Percentiles rank a stretch among this genome's conserved stretches.
Evolutionary conservation across 257 asterid genomes (phyloP).

Genomic region (Voacanga thouarsii): DNA sequence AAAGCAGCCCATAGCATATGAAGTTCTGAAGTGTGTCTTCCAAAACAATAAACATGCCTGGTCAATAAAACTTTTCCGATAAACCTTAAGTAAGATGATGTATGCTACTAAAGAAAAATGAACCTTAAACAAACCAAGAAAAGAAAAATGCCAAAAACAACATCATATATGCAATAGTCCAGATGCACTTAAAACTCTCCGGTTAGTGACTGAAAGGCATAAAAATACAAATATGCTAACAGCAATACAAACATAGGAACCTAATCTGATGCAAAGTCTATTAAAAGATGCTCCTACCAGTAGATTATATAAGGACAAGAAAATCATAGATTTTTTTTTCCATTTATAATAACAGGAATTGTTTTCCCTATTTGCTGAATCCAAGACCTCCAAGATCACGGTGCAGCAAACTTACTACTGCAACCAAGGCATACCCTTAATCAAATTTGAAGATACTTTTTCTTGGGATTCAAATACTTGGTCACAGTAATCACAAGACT

Average conservation of each 20-base stretch:
- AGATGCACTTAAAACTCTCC: background rate
- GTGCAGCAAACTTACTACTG: background rate
- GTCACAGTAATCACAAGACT: background rate
- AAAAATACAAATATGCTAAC: background rate
- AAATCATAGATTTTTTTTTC: background rate
- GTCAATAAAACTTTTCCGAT: background rate
- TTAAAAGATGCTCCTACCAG: background rate
- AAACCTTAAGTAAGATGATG: background rate
- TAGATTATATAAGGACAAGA: background rate
- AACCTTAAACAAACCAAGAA: background rate
- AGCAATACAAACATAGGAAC: background rate
- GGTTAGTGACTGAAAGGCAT: background rate
- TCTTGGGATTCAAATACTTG: background rate
- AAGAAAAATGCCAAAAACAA: background rate
- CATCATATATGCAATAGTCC: background rate
- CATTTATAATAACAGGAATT: background rate
- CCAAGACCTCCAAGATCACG: background rate
- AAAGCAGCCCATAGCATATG: constrained; percentile 94
- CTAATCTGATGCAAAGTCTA: background rate
- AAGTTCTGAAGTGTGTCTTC: constrained; percentile 80
- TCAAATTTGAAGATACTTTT: background rate
- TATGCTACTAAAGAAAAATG: background rate
- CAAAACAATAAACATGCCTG: constrained; percentile 19
- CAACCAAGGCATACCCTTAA: background rate
- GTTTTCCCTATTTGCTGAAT: background rate